Conservation (phyloP, 352 stramenopile species). For the Globisporangium ultimum region DNA sequence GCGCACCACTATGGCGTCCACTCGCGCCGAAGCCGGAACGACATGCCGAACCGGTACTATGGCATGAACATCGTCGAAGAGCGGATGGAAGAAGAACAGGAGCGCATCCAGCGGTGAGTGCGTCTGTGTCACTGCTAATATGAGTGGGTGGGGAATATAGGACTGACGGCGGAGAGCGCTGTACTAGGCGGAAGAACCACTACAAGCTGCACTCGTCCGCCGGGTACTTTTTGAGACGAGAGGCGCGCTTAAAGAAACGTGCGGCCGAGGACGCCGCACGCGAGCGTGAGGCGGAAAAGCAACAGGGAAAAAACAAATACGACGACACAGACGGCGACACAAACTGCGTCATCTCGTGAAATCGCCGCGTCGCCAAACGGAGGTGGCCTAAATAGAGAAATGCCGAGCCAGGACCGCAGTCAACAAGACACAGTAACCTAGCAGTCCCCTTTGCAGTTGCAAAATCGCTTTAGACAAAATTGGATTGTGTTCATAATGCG, state of each 20-base stretch:
- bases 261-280: constrained; percentile 37
- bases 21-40: constrained; percentile 28
- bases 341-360: constrained; percentile 30
- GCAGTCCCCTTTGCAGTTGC: no score
- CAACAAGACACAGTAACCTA: no score
- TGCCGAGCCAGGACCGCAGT: no score
- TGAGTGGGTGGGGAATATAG: background rate
- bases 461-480: background rate
- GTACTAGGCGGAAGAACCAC: constrained; percentile 48
- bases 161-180: no score
- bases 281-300: constrained; percentile 29
- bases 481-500: background rate
- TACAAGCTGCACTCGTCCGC: constrained; percentile 66
- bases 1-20: constrained; percentile 76
- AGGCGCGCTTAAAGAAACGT: constrained; percentile 53
- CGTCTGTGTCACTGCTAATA: background rate
- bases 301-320: constrained; percentile 18
- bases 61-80: constrained; percentile 77
- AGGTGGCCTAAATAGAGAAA: no score
- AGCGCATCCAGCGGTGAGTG: constrained; percentile 52
- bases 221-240: constrained; percentile 73
- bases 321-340: constrained; percentile 10
- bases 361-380: no score
- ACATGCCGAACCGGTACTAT: constrained; percentile 53
- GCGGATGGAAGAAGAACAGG: constrained; percentile 56